A percentile compares a stretch with the other conserved stretches of the same genome.
These are phyloP conservation scores for Candida quercuum DNA, from an alignment of 805 yeast genomes.

Conservation along the genomic window DNA sequence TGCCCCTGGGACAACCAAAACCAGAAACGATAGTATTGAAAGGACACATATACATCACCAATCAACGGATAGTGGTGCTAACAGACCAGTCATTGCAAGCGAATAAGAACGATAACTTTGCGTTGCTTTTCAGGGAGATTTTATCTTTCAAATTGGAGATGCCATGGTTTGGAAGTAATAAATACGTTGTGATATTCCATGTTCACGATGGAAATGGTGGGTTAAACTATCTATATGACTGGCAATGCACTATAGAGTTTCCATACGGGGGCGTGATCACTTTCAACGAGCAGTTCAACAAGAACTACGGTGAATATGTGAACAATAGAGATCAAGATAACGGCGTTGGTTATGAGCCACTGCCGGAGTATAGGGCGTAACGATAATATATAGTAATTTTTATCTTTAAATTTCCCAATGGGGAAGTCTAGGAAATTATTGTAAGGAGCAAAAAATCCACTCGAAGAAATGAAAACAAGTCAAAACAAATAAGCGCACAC, in stretches of 20 bases:
- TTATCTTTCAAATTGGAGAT: constrained; percentile 34
- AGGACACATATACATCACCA: constrained; percentile 39
- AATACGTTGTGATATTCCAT: constrained; percentile 38
- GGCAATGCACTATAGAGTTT: constrained; percentile 34
- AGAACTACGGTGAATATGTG: neutral
- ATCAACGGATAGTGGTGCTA: constrained; percentile 34
- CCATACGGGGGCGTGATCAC: constrained; percentile 44
- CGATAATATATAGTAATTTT: neutral
- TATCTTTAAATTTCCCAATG: too few relatives aligned
- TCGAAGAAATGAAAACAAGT: too few relatives aligned
- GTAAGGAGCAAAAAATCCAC: too few relatives aligned
- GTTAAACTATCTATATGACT: constrained; percentile 31
- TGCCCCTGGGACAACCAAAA: constrained; percentile 17
- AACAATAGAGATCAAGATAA: constrained; percentile 27
- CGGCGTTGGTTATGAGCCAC: constrained; percentile 42
- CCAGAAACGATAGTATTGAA: constrained; percentile 18
- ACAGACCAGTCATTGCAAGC: constrained; percentile 5
- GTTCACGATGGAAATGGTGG: constrained; percentile 28
- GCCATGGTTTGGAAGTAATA: constrained; percentile 53
- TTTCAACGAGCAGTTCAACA: constrained; percentile 32
- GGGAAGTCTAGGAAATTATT: too few relatives aligned
- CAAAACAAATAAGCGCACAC: neutral
- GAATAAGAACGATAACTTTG: constrained; percentile 27
- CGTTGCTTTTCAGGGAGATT: constrained; percentile 28
- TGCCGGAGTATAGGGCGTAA: constrained; percentile 34